Evolutionary conservation across 75 land plant genomes (phyloP).

Genomic region (Sequoiadendron giganteum): DNA sequence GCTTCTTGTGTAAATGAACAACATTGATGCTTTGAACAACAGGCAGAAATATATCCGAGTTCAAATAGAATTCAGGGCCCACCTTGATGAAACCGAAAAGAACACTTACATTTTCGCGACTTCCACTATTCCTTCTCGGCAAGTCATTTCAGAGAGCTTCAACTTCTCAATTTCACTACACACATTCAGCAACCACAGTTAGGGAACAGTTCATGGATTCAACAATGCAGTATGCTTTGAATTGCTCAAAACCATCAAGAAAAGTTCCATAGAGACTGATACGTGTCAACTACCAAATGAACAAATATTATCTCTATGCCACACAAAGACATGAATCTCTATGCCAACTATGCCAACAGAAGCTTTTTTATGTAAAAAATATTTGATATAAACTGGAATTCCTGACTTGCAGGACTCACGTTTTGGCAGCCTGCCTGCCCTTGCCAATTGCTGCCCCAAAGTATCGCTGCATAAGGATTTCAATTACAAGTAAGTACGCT

Average conservation of each 20-base stretch:
- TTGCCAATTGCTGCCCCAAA: constrained; percentile 99
- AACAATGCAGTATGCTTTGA: not conserved
- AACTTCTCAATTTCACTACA: constrained; percentile 94
- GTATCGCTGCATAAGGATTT: constrained; percentile 61
- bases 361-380: not conserved
- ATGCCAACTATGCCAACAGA: not conserved
- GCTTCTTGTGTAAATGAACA: no score
- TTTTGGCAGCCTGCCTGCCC: constrained; percentile 99
- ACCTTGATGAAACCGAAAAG: not conserved
- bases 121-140: constrained; percentile 88
- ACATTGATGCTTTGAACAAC: no score
- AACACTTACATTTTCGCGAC: constrained; percentile 93
- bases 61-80: not conserved
- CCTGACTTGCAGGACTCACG: constrained; percentile 52
- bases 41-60: no score
- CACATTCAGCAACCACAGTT: not conserved
- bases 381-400: not conserved
- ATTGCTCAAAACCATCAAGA: not conserved
- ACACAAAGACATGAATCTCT: not conserved
- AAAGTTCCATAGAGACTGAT: not conserved
- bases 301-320: not conserved
- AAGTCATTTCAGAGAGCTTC: constrained; percentile 94
- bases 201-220: not conserved
- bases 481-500: not conserved
- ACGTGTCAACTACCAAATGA: not conserved